Percentiles rank a stretch among this genome's conserved stretches.
phyloP scores from a whole-genome alignment of 202 grass and related monocot genomes.

The Dendrocalamus latiflorus region DNA sequence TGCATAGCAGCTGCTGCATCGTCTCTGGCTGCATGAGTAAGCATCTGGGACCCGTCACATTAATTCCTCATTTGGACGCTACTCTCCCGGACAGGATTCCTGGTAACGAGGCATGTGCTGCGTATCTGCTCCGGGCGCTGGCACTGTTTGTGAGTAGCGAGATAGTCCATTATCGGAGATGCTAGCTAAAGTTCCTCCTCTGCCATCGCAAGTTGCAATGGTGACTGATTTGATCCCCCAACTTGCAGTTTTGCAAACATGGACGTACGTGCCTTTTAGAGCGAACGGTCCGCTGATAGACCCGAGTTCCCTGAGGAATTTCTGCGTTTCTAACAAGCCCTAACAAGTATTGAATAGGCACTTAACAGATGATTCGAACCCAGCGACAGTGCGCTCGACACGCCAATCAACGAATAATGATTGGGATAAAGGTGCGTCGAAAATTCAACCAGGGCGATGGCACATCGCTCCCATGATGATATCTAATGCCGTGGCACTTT shows the following conservation, averaged over 20 bases:
- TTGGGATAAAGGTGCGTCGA: no score
- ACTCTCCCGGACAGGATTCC: conserved; percentile 42
- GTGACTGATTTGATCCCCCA: neutral
- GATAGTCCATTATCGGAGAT: neutral
- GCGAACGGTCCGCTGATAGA: no score
- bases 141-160: neutral
- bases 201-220: neutral
- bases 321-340: neutral
- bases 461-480: no score
- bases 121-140: neutral
- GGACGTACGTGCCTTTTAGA: neutral
- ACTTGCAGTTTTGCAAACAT: neutral
- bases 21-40: neutral
- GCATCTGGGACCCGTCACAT: conserved; percentile 9
- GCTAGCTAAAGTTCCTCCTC: neutral
- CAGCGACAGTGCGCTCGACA: no score
- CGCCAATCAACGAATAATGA: no score
- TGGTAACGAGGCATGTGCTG: conserved; percentile 18
- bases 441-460: no score
- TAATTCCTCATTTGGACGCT: conserved; percentile 37
- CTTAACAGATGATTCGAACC: no score
- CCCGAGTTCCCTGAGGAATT: neutral
- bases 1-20: neutral
- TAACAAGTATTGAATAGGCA: no score
- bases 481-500: no score